Percentiles rank a stretch among this genome's conserved stretches.
phyloP scores from a whole-genome alignment of 306 rosid species.

The Castanea sativa region DNA sequence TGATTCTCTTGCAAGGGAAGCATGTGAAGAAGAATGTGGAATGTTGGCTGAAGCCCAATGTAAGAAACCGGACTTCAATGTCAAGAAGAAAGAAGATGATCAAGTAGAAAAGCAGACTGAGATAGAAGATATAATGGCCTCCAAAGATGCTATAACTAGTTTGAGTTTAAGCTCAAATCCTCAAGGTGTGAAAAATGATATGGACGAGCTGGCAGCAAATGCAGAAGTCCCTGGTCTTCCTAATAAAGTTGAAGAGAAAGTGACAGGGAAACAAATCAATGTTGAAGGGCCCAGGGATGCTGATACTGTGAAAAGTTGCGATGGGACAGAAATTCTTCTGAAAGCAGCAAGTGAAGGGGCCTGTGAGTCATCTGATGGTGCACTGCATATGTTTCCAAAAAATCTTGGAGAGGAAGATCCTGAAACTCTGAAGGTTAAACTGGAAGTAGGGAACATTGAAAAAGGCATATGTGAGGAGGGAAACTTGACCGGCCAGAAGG shows the following conservation, averaged over 20 bases:
- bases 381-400: neutral
- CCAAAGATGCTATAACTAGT: neutral
- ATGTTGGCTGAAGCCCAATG: neutral
- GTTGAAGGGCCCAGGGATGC: neutral
- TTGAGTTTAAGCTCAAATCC: neutral
- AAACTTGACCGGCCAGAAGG: no score
- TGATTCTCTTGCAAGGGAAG: neutral
- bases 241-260: neutral
- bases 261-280: neutral
- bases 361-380: neutral
- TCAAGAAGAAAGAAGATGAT: neutral
- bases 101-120: neutral
- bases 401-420: neutral
- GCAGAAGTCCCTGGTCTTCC: neutral
- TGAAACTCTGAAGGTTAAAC: neutral
- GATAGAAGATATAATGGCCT: neutral
- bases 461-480: no score
- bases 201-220: neutral
- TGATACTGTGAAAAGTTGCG: neutral
- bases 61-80: neutral
- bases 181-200: neutral
- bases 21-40: neutral
- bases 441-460: neutral
- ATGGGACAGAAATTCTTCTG: neutral
- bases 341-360: neutral